A percentile compares a stretch with the other conserved stretches of the same genome.
phyloP scores from a whole-genome alignment of 305 asterid genomes.

The Lippia alba region DNA sequence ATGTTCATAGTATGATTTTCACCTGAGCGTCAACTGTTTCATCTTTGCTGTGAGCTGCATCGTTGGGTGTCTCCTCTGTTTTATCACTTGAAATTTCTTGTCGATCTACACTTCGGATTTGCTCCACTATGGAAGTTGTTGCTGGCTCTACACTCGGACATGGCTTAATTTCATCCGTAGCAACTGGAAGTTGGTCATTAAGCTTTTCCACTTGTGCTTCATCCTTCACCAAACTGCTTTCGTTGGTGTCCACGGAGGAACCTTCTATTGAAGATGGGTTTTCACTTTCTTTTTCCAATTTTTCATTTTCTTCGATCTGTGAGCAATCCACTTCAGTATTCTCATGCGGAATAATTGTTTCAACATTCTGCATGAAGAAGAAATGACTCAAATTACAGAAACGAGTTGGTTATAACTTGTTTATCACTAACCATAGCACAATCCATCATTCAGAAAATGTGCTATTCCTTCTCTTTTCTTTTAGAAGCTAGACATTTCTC shows the following conservation, averaged over 20 bases:
- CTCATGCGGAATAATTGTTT: too few species aligned
- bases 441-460: background rate
- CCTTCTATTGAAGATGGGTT: slow-evolving; percentile 18
- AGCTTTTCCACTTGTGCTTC: slow-evolving; percentile 34
- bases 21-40: background rate
- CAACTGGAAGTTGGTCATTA: slow-evolving; percentile 33
- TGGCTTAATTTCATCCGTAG: slow-evolving; percentile 29
- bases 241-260: slow-evolving; percentile 24
- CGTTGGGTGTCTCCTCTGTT: slow-evolving; percentile 11
- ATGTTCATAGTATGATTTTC: slow-evolving; percentile 1
- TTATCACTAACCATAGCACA: background rate
- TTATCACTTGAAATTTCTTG: slow-evolving; percentile 18
- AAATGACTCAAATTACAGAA: too few species aligned
- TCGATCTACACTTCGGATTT: too few species aligned
- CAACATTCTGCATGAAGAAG: slow-evolving; percentile 37
- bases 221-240: slow-evolving; percentile 28
- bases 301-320: too few species aligned
- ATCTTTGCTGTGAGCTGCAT: too few species aligned
- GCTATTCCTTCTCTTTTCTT: background rate
- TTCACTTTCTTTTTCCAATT: too few species aligned
- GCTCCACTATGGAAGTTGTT: too few species aligned
- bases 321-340: too few species aligned
- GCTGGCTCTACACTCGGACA: background rate
- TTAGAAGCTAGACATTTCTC: background rate
- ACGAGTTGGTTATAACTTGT: too few species aligned